Evolutionary conservation across 2,329 filamentous ascomycete species (phyloP), one percentile per base, ranked within the genome.

Genomic region (Aspergillus brunneoviolaceus): DNA sequence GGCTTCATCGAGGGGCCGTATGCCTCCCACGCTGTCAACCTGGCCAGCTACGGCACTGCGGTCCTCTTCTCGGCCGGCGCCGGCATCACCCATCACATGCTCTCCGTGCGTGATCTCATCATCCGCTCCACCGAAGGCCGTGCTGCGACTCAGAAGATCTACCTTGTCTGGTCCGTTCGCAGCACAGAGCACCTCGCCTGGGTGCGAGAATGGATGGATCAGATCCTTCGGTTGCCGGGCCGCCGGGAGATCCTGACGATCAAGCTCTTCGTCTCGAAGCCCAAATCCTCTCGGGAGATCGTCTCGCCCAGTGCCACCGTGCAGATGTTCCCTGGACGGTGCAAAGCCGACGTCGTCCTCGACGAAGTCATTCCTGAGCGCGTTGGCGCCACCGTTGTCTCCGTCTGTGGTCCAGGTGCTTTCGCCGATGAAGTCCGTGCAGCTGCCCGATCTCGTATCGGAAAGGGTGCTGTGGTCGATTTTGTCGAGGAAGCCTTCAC

Each of bases 401-500:
- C 82, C 9, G 85, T 87, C 6, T 89, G 86, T 72, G 86, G 85
- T 4, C 84, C 84, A 7, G 86, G 86, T 4, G 83, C 83, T 1
- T 86, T 89, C 74, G 82, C 85, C 0, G 86, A 89, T 75, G 82
- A 83, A 55, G 86, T 88, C 1, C 69, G 86, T 29, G 77, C 76
- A 19, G 85, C 85, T 2, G 80, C 83, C 16, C 73, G 86, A 49
- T 75, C 74, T 29, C 78, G 81, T 62, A 76, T 81, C 52, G 79
- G 85, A 29, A 76, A 78, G 25, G 82, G 82, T 6, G 83, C 81
- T 42, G 77, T 77, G 53, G 73, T 88, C 9, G 85, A 88, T 74
- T 87, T 88, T 72, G 79, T 85, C 21, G 86, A 89, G 70, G 86
- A 89, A 76, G 84, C 84, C 45, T 89, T 88, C 73, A 87, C 85